phyloP scores from a whole-genome alignment of 2,329 filamentous ascomycete species.

The Colletotrichum theobromicola region DNA sequence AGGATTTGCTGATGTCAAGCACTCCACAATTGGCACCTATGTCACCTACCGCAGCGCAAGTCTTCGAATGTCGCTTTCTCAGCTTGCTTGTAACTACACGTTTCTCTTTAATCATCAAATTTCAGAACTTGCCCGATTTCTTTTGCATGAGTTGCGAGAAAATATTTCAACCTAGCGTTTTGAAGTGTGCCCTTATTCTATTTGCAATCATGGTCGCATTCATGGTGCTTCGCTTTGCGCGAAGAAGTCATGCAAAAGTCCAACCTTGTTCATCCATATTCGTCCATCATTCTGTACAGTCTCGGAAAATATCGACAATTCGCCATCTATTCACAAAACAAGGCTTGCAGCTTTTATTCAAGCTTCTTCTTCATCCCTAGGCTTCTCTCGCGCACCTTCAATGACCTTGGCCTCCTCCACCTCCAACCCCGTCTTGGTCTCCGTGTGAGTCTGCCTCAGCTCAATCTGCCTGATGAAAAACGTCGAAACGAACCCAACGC shows the following conservation, averaged over 20 bases:
- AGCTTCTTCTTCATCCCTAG: background rate
- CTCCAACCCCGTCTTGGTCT: slow-evolving; percentile 51
- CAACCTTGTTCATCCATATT: background rate
- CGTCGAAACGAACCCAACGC: slow-evolving; percentile 50
- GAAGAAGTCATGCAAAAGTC: background rate
- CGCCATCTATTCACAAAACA: background rate
- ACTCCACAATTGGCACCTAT: fast-evolving
- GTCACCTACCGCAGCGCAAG: fast-evolving
- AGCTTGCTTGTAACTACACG: background rate
- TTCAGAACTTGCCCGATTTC: background rate
- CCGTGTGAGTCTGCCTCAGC: slow-evolving; percentile 58
- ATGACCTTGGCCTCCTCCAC: background rate
- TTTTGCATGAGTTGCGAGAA: background rate
- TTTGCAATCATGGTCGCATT: background rate
- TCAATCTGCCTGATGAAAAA: slow-evolving; percentile 53
- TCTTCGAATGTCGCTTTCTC: background rate
- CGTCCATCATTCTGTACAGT: background rate
- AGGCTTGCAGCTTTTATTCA: background rate
- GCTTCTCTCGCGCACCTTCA: background rate
- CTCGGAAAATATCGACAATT: background rate
- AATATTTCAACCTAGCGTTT: background rate
- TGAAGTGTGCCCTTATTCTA: background rate
- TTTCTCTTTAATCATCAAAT: background rate
- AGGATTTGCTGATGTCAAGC: background rate
- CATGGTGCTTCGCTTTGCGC: background rate